These are phyloP conservation scores for Eucalyptus rudis DNA, from an alignment of 345 rosid species.

Conservation along the genomic window DNA sequence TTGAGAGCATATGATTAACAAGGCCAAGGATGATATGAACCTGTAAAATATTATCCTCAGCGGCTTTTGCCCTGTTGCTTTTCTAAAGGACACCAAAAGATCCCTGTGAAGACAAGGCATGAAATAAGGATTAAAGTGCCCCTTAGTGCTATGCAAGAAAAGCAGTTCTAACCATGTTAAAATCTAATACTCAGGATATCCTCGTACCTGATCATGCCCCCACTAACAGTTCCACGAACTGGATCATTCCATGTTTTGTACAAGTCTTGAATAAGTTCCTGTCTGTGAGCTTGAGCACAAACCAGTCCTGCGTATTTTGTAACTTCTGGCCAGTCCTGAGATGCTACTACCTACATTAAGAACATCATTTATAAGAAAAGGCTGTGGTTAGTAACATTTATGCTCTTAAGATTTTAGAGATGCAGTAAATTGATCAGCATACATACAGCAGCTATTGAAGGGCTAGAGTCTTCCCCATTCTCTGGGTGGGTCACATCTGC, in stretches of 20 bases:
- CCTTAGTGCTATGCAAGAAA: not conserved
- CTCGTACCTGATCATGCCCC: conserved; percentile 92
- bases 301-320: conserved; percentile 97
- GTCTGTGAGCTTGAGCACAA: conserved; percentile 99
- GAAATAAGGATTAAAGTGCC: not conserved
- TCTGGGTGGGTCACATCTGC: conserved; percentile 99
- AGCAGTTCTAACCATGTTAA: not conserved
- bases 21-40: conserved; percentile 5
- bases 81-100: conserved; percentile 85
- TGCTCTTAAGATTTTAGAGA: not conserved
- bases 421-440: not conserved
- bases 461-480: conserved; percentile 99
- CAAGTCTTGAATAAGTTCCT: conserved; percentile 96
- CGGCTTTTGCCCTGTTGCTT: conserved; percentile 98
- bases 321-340: conserved; percentile 99
- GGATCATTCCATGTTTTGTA: conserved; percentile 99
- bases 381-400: not conserved
- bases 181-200: not conserved
- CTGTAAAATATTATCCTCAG: conserved; percentile 95
- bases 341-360: conserved; percentile 79
- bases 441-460: conserved; percentile 91
- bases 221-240: conserved; percentile 85
- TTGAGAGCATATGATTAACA: not conserved
- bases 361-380: not conserved
- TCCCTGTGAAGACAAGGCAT: conserved; percentile 37